Evolutionary conservation across 768 basidiomycete species (phyloP).

Genomic region (Infundibulicybe gibba): DNA sequence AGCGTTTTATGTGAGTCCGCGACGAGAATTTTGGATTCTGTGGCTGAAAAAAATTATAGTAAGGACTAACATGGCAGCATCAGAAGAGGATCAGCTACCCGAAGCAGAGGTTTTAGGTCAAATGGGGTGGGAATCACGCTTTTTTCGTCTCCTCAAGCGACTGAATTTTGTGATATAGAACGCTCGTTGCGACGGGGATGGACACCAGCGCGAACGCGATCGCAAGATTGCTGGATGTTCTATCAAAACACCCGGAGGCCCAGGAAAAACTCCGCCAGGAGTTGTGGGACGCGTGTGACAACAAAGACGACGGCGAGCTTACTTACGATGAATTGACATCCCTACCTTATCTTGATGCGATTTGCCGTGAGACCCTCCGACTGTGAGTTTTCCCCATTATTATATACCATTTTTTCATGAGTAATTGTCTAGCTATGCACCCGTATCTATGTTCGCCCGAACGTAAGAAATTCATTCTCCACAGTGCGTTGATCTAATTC

Average conservation of each 20-base stretch:
- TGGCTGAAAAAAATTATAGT: constrained; percentile 11
- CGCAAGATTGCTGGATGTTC: constrained; percentile 20
- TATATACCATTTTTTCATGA: neutral
- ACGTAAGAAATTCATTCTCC: constrained; percentile 16
- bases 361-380: constrained; percentile 30
- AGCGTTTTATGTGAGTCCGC: constrained; percentile 17
- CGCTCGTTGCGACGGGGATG: constrained; percentile 26
- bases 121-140: constrained; percentile 11
- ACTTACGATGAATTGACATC: constrained; percentile 21
- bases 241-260: constrained; percentile 23
- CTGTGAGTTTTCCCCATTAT: constrained; percentile 13
- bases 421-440: constrained; percentile 13
- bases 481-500: neutral
- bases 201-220: constrained; percentile 30
- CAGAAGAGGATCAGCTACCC: constrained; percentile 20
- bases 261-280: constrained; percentile 29
- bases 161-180: constrained; percentile 12
- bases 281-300: constrained; percentile 10
- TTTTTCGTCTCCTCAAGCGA: neutral
- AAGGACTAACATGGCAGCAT: constrained; percentile 23
- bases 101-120: constrained; percentile 20
- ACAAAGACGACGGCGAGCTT: constrained; percentile 9
- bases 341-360: constrained; percentile 29
- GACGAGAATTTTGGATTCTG: neutral
- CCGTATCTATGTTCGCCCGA: constrained; percentile 10